Percentiles rank a stretch among this genome's conserved stretches.
Conservation (phyloP, 2,329 filamentous ascomycete species). For the Pleoardoris graminearum region DNA sequence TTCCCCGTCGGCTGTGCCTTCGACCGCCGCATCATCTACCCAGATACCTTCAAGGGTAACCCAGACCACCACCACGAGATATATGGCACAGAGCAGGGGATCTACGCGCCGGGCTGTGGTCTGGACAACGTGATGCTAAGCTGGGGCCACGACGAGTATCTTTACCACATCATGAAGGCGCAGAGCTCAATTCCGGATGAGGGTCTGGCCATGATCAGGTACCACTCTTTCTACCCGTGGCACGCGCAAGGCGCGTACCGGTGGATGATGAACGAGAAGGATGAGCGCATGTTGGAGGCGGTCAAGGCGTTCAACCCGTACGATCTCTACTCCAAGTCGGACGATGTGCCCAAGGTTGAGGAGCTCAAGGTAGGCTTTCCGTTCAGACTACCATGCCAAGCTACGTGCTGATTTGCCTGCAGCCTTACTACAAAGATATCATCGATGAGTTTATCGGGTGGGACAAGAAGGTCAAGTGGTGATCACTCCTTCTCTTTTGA, state of each 20-base stretch:
- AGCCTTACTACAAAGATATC: slow-evolving; percentile 68
- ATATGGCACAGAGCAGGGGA: slow-evolving; percentile 76
- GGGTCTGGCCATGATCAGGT: slow-evolving; percentile 88
- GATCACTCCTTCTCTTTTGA: slow-evolving; percentile 18
- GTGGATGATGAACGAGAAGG: slow-evolving; percentile 82
- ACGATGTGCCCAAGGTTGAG: slow-evolving; percentile 74
- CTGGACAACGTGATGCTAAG: slow-evolving; percentile 86
- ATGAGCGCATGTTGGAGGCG: slow-evolving; percentile 76
- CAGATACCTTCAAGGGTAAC: slow-evolving; percentile 75
- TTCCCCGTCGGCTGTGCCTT: slow-evolving; percentile 79
- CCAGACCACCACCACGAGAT: slow-evolving; percentile 72
- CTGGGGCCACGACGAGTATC: slow-evolving; percentile 88
- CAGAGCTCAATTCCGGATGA: slow-evolving; percentile 79
- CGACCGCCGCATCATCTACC: slow-evolving; percentile 77
- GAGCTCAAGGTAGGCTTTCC: slow-evolving; percentile 66
- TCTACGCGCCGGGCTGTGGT: slow-evolving; percentile 78
- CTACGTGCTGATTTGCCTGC: not conserved
- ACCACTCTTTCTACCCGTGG: slow-evolving; percentile 94
- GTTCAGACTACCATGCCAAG: not conserved
- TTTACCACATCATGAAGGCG: slow-evolving; percentile 84
- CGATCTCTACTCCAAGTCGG: slow-evolving; percentile 89
- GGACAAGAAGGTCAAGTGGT: slow-evolving; percentile 71
- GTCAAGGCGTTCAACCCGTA: slow-evolving; percentile 90
- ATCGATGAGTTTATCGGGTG: slow-evolving; percentile 74
- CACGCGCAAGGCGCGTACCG: slow-evolving; percentile 78